Evolutionary conservation across 2,329 filamentous ascomycete species (phyloP).

Genomic region (Orbilia oligospora): DNA sequence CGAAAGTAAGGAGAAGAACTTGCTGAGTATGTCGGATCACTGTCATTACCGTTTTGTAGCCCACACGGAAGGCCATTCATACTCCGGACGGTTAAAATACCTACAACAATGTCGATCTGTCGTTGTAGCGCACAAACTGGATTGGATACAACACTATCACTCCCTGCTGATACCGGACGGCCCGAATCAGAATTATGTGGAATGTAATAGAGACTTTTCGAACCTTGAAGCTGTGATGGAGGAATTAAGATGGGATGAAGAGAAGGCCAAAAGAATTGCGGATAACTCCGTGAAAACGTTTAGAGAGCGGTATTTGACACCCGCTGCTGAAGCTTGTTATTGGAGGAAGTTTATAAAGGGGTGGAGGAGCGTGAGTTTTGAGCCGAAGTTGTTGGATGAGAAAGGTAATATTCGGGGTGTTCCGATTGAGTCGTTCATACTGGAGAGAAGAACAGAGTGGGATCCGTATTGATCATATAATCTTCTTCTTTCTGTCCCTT

Average conservation of each 20-base stretch:
- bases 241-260: constrained; percentile 68
- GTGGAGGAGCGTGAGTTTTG: constrained; percentile 67
- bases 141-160: constrained; percentile 71
- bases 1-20: constrained; percentile 67
- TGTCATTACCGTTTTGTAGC: constrained; percentile 72
- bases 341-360: constrained; percentile 70
- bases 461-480: constrained; percentile 23
- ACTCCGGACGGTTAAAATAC: constrained; percentile 72
- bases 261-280: constrained; percentile 70
- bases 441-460: constrained; percentile 51
- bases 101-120: constrained; percentile 71
- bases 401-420: constrained; percentile 61
- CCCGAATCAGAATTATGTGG: constrained; percentile 70
- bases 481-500: no score
- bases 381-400: constrained; percentile 64
- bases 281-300: constrained; percentile 62
- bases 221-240: constrained; percentile 67
- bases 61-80: constrained; percentile 72
- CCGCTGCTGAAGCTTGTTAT: constrained; percentile 72
- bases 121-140: constrained; percentile 69
- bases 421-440: constrained; percentile 45
- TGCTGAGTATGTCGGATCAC: constrained; percentile 71
- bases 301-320: constrained; percentile 71
- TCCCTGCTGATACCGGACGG: constrained; percentile 69
- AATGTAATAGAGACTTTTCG: constrained; percentile 69